Conservation (phyloP, 305 asterid species). For the Andrographis paniculata region DNA sequence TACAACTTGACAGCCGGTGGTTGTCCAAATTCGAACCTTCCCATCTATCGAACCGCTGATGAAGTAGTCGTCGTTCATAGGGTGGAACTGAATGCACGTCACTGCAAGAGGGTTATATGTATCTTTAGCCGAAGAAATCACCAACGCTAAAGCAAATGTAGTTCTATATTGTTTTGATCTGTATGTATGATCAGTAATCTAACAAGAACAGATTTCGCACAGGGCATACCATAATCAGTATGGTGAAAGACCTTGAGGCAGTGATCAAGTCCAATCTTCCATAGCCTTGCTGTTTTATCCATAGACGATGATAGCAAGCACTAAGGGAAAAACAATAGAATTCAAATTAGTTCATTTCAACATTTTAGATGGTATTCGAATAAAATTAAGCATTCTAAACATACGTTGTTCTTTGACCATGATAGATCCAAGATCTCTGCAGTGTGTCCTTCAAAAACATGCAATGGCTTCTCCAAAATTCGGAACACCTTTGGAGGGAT, state of each 20-base stretch:
- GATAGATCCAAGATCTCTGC: slow-evolving; percentile 83
- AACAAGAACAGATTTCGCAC: not conserved
- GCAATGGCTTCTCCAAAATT: slow-evolving; percentile 67
- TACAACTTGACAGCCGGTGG: slow-evolving; percentile 59
- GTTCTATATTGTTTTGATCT: not conserved
- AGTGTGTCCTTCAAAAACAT: slow-evolving; percentile 63
- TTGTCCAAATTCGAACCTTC: slow-evolving; percentile 86
- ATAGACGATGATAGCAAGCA: slow-evolving; percentile 75
- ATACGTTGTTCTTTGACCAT: slow-evolving; percentile 80
- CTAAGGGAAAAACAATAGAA: slow-evolving; percentile 32
- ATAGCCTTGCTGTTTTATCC: slow-evolving; percentile 90
- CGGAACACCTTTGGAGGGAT: slow-evolving; percentile 83
- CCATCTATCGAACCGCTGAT: slow-evolving; percentile 96
- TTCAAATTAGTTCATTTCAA: not conserved
- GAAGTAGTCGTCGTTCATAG: slow-evolving; percentile 61
- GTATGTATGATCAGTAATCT: slow-evolving; percentile 5
- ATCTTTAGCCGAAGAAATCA: slow-evolving; percentile 13
- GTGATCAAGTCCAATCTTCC: slow-evolving; percentile 74
- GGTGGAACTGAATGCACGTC: slow-evolving; percentile 80
- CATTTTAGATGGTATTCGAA: slow-evolving; percentile 2
- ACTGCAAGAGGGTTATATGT: slow-evolving; percentile 44
- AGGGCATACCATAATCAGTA: slow-evolving; percentile 55
- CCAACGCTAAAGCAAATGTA: slow-evolving; percentile 1
- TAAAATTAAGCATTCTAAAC: slow-evolving; percentile 15
- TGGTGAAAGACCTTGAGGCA: slow-evolving; percentile 80